Base-by-base conservation (phyloP, 2,329 filamentous ascomycete species). In the Boeremia exigua region DNA sequence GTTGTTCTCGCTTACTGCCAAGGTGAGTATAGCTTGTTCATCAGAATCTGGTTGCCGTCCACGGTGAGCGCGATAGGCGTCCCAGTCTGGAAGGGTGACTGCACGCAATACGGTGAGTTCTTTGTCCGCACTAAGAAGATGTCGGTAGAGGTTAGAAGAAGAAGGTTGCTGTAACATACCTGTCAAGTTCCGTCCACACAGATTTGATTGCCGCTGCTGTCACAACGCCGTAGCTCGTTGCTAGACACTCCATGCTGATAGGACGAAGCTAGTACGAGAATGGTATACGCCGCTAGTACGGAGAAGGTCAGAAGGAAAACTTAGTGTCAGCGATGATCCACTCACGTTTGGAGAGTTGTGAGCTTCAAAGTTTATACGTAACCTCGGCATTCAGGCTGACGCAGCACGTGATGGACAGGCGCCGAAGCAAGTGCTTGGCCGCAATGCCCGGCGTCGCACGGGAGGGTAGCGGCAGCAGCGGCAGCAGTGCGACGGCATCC, bases 401-500 rank as follows among this genome's bases (percentile, higher is more conserved):
- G 36, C 36, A 8, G 36, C 36, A 15, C 15, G 12, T 15, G 15
- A 23, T 19, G 6, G 6, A 4, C 10, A 32, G 10, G 10, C 14
- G 14, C 30, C 9, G 30, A 14, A 10, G 14, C 10, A 6, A 32
- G 3, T 32, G 30, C 30, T 32, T 32, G 30, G 33, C 33, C 19
- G 5, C 19, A 12, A 34, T 34, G 33, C 11, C 33, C 12, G 10
- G 11, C 23, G 19, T 30, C 25, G 34, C 45, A 32, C 29, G 19
- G 23, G 14, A 46, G 12, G 25, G 28, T 23, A 40, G 42, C 53
- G 42, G 47, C 47, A 54, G 19, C 12, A 43, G 53, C 53, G 42
- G 53, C 53, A 50, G 42, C 25, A 30, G 25, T 36, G 9, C 37
- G 11, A 43, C 36, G 53, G 53, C 53, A 48, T 51, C 53, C 27